Conservation (phyloP, 2,329 filamentous ascomycete species). For the Apiospora rasikravindrae region DNA sequence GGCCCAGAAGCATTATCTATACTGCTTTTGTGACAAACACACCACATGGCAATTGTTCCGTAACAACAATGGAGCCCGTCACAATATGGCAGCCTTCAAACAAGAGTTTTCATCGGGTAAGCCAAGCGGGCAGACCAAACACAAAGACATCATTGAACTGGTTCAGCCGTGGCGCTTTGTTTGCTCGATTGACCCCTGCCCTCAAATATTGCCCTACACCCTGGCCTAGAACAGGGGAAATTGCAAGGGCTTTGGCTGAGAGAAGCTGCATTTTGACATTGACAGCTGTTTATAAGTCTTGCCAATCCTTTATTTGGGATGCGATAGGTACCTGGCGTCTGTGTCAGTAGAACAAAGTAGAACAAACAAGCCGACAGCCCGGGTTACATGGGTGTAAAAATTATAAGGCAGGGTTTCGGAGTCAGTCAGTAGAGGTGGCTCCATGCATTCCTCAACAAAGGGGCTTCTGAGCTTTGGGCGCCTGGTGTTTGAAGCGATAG, state of each 20-base stretch:
- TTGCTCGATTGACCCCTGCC: background rate
- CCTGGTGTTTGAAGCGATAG: slow-evolving; percentile 50
- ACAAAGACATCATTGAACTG: background rate
- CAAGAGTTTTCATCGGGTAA: background rate
- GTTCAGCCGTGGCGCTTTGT: background rate
- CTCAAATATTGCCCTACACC: background rate
- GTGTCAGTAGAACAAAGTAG: background rate
- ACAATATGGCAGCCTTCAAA: background rate
- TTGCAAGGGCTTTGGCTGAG: background rate
- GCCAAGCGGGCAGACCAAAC: background rate
- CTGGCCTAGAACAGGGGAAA: background rate
- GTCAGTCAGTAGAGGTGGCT: slow-evolving; percentile 16
- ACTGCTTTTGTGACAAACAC: slow-evolving; percentile 6
- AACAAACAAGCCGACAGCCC: background rate
- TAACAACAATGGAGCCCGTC: background rate
- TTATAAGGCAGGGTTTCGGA: background rate
- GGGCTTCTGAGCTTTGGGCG: slow-evolving; percentile 51
- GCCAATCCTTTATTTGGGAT: background rate
- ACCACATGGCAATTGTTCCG: background rate
- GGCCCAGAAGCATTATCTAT: background rate
- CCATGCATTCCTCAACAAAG: slow-evolving; percentile 47
- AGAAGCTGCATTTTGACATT: background rate
- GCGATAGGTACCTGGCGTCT: background rate
- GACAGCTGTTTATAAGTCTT: background rate
- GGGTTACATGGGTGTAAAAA: background rate